Base-by-base conservation (phyloP, 2,329 filamentous ascomycete species). In the Endocalyx cinctus region DNA sequence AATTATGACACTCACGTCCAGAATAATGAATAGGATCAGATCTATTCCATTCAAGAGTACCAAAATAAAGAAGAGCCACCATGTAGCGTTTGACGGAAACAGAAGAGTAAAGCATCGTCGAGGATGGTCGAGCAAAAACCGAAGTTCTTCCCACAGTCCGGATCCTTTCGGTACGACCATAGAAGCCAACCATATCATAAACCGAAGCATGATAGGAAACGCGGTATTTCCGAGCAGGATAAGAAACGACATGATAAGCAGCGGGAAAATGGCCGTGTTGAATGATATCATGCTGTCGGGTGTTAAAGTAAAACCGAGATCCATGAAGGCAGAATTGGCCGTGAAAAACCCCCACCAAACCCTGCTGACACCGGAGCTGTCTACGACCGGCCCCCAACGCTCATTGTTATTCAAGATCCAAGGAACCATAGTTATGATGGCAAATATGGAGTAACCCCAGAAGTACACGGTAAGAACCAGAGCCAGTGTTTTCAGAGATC, bases 341-440 rank as follows among this genome's bases (percentile, higher is more conserved):
- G 87, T 95, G 63, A 90, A 98, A 47, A 98, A 79, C 0, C 78
- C 88, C 84, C 92, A 98, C 92, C 92, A 98, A 0, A 77, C 74
- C 25, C 77, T 77, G 36, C 71, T 80, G 46, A 85, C 65, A 7
- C 78, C 79, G 31, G 66, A 70, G 0, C 55, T 59, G 2, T 72
- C 66, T n/a, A 96, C 75, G 12, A 90, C 55, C 0, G 66, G 46
- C 5, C 77, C 79, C 58, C 86, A 96, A 3, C 62, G 65, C 1
- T 67, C 40, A 27, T 71, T 77, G 12, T 66, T 71, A 15, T 77
- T 64, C 17, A 81, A 54, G 36, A 97, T 94, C 82, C 88, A 98
- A 0, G 87, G 86, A 4, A 87, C 54, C 10, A 96, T 60, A 46
- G 79, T 81, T 17, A 87, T 55, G 23, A 94, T 64, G 0, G 82